phyloP scores from a whole-genome alignment of 176 grass and related monocot genomes.

The Zoysia pacifica region DNA sequence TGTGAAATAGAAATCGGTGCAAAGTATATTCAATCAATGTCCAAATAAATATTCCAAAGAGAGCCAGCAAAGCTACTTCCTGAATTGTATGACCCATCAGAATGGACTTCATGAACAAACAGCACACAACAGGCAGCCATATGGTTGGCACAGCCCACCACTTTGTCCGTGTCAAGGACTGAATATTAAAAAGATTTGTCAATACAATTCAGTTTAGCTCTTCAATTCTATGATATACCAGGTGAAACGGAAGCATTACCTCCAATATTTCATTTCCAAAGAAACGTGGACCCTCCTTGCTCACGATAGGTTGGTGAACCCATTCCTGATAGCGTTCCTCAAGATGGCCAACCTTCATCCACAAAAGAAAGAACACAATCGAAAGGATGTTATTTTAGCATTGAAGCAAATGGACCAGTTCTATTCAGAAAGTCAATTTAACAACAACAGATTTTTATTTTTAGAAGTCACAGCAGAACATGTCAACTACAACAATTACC shows the following conservation, averaged over 20 bases:
- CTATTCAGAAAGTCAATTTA: not conserved
- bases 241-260: constrained; percentile 32
- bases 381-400: not conserved
- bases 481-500: not conserved
- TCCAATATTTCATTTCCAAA: constrained; percentile 73
- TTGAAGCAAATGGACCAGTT: not conserved
- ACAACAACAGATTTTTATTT: not conserved
- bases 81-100: constrained; percentile 61
- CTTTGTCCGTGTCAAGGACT: constrained; percentile 86
- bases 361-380: constrained; percentile 5
- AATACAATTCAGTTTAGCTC: constrained; percentile 6
- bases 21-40: constrained; percentile 83
- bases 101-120: constrained; percentile 51
- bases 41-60: constrained; percentile 77
- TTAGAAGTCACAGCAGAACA: not conserved
- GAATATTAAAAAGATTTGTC: not conserved
- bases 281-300: constrained; percentile 86
- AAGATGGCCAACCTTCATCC: constrained; percentile 82
- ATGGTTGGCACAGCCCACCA: constrained; percentile 88
- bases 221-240: not conserved
- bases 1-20: constrained; percentile 96
- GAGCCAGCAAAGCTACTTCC: constrained; percentile 52
- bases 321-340: constrained; percentile 88
- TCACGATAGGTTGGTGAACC: constrained; percentile 92
- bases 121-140: constrained; percentile 91